These are phyloP conservation scores for Sporothrix humicola DNA, from an alignment of 2,329 filamentous ascomycete species.

Conservation along the genomic window DNA sequence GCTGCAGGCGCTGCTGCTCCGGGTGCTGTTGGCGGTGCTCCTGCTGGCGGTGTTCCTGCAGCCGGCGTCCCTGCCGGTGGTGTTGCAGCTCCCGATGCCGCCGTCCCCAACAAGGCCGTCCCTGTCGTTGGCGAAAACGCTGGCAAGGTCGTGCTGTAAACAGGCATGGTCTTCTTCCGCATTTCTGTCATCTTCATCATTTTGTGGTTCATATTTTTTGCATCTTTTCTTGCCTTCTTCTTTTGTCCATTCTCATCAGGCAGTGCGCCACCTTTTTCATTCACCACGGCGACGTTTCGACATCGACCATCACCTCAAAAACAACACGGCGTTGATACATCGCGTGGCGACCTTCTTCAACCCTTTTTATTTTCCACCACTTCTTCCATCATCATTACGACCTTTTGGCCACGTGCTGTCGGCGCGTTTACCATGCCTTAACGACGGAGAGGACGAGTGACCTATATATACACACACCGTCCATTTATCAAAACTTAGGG, in stretches of 20 bases:
- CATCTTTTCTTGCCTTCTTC: constrained; percentile 3
- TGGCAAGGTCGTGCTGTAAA: constrained; percentile 32
- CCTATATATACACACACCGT: constrained; percentile 2
- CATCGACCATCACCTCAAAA: background rate
- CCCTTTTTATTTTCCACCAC: background rate
- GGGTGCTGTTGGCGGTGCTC: constrained; percentile 21
- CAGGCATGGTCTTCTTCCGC: background rate
- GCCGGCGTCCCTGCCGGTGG: constrained; percentile 20
- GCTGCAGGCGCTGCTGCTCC: constrained; percentile 15
- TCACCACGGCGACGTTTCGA: constrained; percentile 20
- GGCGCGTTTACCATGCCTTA: constrained; percentile 26
- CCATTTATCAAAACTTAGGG: constrained; percentile 11
- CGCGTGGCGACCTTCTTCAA: background rate
- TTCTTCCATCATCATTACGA: constrained; percentile 17
- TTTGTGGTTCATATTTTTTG: constrained; percentile 18
- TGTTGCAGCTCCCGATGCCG: constrained; percentile 28
- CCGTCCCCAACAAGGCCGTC: constrained; percentile 32
- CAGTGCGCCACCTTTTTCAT: constrained; percentile 27
- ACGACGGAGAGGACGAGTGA: constrained; percentile 29
- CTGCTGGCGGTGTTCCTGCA: constrained; percentile 18
- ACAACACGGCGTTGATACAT: background rate
- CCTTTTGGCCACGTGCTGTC: constrained; percentile 22
- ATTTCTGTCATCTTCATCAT: background rate
- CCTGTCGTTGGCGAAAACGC: constrained; percentile 27
- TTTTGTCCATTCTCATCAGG: constrained; percentile 15